Percentiles rank a stretch among this genome's conserved stretches.
Conservation (phyloP, 176 grass and related monocot species). For the Carex littledalei region DNA sequence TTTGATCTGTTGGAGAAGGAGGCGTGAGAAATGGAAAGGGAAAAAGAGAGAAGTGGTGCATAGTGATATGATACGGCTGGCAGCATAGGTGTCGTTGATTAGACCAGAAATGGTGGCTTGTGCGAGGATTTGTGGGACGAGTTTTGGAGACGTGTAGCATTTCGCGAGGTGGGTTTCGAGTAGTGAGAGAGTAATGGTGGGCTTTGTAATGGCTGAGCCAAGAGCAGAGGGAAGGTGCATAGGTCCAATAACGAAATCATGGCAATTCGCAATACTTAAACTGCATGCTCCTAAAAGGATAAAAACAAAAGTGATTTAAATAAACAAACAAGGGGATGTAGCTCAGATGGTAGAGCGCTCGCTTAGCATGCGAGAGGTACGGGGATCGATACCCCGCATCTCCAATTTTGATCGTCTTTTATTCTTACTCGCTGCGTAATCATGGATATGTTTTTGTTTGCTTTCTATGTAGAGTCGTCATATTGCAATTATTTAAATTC, state of each 20-base stretch:
- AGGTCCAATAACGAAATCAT: not conserved
- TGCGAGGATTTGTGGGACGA: slow-evolving; percentile 63
- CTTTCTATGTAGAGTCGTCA: no score
- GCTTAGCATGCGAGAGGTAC: slow-evolving; percentile 54
- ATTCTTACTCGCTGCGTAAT: no score
- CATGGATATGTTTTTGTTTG: no score
- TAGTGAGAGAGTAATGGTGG: slow-evolving; percentile 59
- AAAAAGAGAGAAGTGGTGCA: slow-evolving; percentile 22
- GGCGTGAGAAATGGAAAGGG: slow-evolving; percentile 43
- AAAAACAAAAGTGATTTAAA: no score
- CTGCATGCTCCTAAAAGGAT: not conserved
- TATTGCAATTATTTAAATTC: no score
- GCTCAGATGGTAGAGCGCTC: slow-evolving; percentile 62
- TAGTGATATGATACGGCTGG: slow-evolving; percentile 65
- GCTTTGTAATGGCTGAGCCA: slow-evolving; percentile 14
- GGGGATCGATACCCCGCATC: slow-evolving; percentile 49
- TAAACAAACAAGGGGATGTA: slow-evolving; percentile 22
- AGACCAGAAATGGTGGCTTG: slow-evolving; percentile 50
- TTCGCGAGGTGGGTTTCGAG: slow-evolving; percentile 61
- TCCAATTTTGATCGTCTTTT: not conserved
- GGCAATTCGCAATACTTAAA: not conserved
- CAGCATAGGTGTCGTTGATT: slow-evolving; percentile 68
- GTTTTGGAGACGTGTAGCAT: slow-evolving; percentile 36
- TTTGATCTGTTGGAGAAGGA: slow-evolving; percentile 41
- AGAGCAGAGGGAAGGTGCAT: slow-evolving; percentile 4